A percentile compares a stretch with the other conserved stretches of the same genome.
Conservation (phyloP, 495 filamentous ascomycete genomes). For the Aspergillus incahuasiensis region DNA sequence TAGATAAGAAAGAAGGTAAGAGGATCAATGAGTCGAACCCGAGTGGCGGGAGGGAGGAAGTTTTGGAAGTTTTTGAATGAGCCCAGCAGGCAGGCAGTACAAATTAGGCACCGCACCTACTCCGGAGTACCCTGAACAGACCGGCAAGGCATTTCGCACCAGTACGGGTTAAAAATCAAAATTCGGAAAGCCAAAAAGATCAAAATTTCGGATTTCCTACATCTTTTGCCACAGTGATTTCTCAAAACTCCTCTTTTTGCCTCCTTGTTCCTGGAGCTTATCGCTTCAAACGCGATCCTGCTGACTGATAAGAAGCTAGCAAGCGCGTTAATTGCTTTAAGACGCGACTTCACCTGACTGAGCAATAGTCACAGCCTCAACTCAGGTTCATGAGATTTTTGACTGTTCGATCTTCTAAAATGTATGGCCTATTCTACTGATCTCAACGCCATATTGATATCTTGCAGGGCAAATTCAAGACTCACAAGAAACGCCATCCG, state of each 20-base stretch:
- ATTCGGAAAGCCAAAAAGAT: not conserved
- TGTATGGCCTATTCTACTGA: no score
- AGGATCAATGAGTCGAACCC: no score
- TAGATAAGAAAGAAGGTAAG: no score
- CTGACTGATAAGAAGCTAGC: constrained; percentile 6
- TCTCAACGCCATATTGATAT: constrained; percentile 22
- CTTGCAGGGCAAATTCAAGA: constrained; percentile 36
- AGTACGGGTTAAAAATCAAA: constrained; percentile 7
- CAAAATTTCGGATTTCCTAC: constrained; percentile 1
- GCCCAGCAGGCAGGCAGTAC: no score
- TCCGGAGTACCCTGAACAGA: not conserved
- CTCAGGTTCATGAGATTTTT: no score
- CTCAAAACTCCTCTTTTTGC: not conserved
- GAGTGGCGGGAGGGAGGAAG: no score
- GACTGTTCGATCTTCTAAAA: no score
- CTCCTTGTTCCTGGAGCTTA: not conserved
- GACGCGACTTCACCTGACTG: constrained; percentile 46
- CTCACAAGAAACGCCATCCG: constrained; percentile 51
- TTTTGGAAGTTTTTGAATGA: no score
- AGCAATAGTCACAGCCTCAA: not conserved
- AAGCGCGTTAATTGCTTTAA: constrained; percentile 42
- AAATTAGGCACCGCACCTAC: no score
- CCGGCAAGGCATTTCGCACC: no score
- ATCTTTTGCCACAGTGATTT: constrained; percentile 1
- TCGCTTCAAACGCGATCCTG: constrained; percentile 3